Percentiles rank a stretch among this genome's conserved stretches.
Evolutionary conservation across 257 asterid genomes (phyloP).

Genomic region (Nicotiana tabacum): DNA sequence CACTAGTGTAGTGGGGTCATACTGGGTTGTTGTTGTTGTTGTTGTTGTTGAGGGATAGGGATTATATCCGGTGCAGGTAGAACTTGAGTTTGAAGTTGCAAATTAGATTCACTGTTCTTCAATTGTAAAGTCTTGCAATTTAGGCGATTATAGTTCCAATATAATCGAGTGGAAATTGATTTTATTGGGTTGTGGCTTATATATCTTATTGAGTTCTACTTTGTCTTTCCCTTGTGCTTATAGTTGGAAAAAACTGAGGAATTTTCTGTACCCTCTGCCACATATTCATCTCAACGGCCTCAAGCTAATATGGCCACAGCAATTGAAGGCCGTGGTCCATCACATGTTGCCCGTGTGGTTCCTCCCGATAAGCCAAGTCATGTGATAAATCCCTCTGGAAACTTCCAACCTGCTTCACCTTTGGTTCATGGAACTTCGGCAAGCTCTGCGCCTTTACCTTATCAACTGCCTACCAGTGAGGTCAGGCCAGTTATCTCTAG

Average conservation of each 20-base stretch:
- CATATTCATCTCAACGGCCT: slow-evolving; percentile 47
- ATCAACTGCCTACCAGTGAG: slow-evolving; percentile 94
- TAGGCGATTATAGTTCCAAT: neutral
- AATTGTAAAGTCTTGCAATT: neutral
- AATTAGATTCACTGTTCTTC: neutral
- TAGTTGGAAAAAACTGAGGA: slow-evolving; percentile 83
- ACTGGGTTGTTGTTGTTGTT: no score
- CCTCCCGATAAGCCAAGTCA: slow-evolving; percentile 43
- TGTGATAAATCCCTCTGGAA: slow-evolving; percentile 43
- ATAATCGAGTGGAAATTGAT: neutral
- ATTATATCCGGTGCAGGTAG: neutral
- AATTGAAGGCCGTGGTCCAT: slow-evolving; percentile 46
- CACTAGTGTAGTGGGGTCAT: no score
- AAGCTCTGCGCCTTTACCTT: slow-evolving; percentile 50
- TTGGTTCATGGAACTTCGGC: slow-evolving; percentile 37
- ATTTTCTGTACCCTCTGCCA: slow-evolving; percentile 39
- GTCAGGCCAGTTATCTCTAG: slow-evolving; percentile 56
- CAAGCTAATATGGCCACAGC: slow-evolving; percentile 40
- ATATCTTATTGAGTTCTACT: neutral
- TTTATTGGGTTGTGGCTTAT: slow-evolving; percentile 1
- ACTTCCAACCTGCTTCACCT: slow-evolving; percentile 43
- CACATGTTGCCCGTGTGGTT: slow-evolving; percentile 37
- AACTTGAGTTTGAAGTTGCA: neutral
- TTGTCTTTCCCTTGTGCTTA: slow-evolving; percentile 17
- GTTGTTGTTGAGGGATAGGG: neutral